These are phyloP conservation scores for Penicillium brasilianum DNA, from an alignment of 2,329 filamentous ascomycete genomes.

Conservation along the genomic window DNA sequence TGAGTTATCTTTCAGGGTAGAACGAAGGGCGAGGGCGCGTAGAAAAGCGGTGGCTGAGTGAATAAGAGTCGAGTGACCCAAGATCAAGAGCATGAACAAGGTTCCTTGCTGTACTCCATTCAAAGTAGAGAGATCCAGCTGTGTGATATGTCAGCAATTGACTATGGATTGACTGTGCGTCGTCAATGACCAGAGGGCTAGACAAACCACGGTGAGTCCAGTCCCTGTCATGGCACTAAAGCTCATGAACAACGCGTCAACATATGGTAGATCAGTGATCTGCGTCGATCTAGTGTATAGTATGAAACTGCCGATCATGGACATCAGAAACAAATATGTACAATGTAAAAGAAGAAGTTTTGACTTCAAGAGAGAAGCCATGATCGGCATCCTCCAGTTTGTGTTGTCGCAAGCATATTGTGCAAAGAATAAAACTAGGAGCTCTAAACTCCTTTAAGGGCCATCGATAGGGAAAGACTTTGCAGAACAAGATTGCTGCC, in stretches of 20 bases:
- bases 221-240: conserved; percentile 70
- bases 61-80: conserved; percentile 70
- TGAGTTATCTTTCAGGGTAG: background rate
- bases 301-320: conserved; percentile 62
- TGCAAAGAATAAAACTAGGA: background rate
- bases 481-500: background rate
- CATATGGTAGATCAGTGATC: conserved; percentile 59
- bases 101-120: conserved; percentile 71
- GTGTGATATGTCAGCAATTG: background rate
- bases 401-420: conserved; percentile 13
- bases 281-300: conserved; percentile 62
- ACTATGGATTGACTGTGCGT: background rate
- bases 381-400: conserved; percentile 27
- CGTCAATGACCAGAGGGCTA: background rate
- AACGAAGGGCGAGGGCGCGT: conserved; percentile 7
- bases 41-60: conserved; percentile 34
- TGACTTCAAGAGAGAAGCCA: conserved; percentile 42
- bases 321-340: conserved; percentile 64
- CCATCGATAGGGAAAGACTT: background rate
- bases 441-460: conserved; percentile 10
- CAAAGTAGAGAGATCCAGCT: conserved; percentile 59
- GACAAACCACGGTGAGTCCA: conserved; percentile 65
- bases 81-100: conserved; percentile 67
- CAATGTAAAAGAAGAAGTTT: conserved; percentile 70
- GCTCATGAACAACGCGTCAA: conserved; percentile 68